A percentile compares a stretch with the other conserved stretches of the same genome.
Evolutionary conservation across 805 yeast genomes (phyloP).

Genomic region (Metschnikowia dekortorum): DNA sequence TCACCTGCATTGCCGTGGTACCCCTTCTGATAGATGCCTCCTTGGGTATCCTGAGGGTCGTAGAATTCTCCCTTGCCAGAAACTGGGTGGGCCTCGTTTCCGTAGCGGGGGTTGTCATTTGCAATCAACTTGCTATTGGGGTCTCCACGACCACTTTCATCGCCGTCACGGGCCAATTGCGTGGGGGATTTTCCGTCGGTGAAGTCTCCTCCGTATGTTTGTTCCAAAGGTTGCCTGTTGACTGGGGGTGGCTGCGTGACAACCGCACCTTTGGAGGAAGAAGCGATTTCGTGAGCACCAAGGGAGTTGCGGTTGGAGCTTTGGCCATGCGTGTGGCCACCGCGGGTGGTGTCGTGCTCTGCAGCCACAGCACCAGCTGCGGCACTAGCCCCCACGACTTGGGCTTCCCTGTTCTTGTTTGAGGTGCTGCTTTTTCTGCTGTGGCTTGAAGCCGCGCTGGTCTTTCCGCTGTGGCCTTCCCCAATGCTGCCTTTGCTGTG

Average conservation of each 20-base stretch:
- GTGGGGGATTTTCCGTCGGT: slow-evolving; percentile 30
- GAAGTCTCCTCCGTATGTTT: slow-evolving; percentile 29
- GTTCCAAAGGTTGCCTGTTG: slow-evolving; percentile 25
- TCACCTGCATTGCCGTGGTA: neutral
- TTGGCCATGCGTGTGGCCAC: neutral
- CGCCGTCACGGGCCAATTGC: slow-evolving; percentile 14
- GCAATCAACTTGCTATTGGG: slow-evolving; percentile 9
- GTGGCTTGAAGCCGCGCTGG: neutral
- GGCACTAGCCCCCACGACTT: slow-evolving; percentile 6
- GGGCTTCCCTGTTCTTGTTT: neutral
- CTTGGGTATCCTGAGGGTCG: slow-evolving; percentile 36
- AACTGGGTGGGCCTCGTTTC: slow-evolving; percentile 24
- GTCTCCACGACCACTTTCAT: neutral
- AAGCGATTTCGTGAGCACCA: slow-evolving; percentile 4
- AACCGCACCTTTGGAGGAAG: slow-evolving; percentile 22
- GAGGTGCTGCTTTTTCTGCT: neutral
- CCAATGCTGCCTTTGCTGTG: neutral
- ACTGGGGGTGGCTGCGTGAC: slow-evolving; percentile 28
- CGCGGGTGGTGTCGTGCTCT: neutral
- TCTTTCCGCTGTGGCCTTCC: neutral
- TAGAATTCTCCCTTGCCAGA: slow-evolving; percentile 31
- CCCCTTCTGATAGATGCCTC: slow-evolving; percentile 21
- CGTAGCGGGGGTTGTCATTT: slow-evolving; percentile 26
- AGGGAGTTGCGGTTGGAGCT: neutral
- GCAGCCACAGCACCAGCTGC: slow-evolving; percentile 12